A percentile compares a stretch with the other conserved stretches of the same genome.
Conservation (phyloP, 1,139 yeast genomes). For the Kodamaea suecica region DNA sequence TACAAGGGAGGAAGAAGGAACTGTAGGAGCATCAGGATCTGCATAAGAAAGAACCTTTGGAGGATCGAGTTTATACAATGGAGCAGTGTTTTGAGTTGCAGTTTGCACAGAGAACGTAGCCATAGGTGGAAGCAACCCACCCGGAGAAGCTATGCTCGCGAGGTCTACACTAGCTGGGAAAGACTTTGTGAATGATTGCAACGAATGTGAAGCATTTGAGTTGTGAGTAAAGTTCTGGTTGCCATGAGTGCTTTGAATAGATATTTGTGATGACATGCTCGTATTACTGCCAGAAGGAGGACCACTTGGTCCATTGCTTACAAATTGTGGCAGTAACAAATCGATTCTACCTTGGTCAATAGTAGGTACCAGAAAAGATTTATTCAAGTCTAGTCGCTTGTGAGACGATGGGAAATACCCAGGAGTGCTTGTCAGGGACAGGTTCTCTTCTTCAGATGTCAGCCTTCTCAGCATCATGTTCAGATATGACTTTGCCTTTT, state of each 20-base stretch:
- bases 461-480: conserved; percentile 5
- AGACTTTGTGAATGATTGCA: conserved; percentile 26
- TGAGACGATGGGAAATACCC: conserved; percentile 6
- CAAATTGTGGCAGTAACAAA: conserved; percentile 29
- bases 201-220: background rate
- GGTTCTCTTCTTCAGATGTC: conserved; percentile 8
- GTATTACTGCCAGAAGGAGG: background rate
- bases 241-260: conserved; percentile 2
- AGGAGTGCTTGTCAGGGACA: conserved; percentile 6
- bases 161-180: conserved; percentile 40
- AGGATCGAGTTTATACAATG: conserved; percentile 9
- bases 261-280: background rate
- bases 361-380: conserved; percentile 16
- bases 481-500: conserved; percentile 35
- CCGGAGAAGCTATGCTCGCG: conserved; percentile 25
- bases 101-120: conserved; percentile 24
- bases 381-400: conserved; percentile 9
- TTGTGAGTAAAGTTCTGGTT: conserved; percentile 3
- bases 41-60: background rate
- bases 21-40: conserved; percentile 11
- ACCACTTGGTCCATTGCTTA: no score
- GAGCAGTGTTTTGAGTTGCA: background rate
- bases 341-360: conserved; percentile 19
- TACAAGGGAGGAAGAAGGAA: conserved; percentile 13
- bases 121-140: conserved; percentile 41